A percentile compares a stretch with the other conserved stretches of the same genome.
Evolutionary conservation across 2,329 filamentous ascomycete species (phyloP).

Genomic region (Pestalotiopsis sp.): DNA sequence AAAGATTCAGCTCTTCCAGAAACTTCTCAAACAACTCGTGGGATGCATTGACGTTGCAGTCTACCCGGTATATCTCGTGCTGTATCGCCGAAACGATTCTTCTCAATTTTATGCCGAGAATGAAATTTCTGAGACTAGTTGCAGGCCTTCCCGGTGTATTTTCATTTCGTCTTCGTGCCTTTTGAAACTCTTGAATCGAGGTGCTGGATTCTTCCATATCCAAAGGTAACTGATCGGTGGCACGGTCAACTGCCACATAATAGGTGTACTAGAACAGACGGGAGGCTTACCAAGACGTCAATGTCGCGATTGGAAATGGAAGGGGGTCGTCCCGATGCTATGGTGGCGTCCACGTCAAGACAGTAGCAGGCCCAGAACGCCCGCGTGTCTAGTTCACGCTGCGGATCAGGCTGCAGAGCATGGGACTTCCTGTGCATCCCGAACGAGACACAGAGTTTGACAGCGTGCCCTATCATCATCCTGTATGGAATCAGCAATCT

Average conservation of each 20-base stretch:
- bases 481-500: not conserved
- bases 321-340: not conserved
- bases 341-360: not conserved
- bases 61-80: no score
- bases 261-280: no score
- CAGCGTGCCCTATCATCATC: not conserved
- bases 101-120: no score
- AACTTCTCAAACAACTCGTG: not conserved
- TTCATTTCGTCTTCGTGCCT: no score
- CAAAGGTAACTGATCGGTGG: no score
- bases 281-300: not conserved
- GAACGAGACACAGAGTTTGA: not conserved
- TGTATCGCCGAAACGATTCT: no score
- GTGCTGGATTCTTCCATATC: no score
- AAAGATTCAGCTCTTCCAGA: not conserved
- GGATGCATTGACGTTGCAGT: not conserved
- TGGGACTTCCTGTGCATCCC: not conserved
- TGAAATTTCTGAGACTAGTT: no score
- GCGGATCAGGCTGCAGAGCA: not conserved
- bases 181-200: no score
- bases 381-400: not conserved
- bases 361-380: not conserved
- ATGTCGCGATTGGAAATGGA: not conserved
- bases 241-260: no score
- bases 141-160: no score